Base-by-base conservation (phyloP, 495 filamentous ascomycete species). In the Xylaria bambusicola region DNA sequence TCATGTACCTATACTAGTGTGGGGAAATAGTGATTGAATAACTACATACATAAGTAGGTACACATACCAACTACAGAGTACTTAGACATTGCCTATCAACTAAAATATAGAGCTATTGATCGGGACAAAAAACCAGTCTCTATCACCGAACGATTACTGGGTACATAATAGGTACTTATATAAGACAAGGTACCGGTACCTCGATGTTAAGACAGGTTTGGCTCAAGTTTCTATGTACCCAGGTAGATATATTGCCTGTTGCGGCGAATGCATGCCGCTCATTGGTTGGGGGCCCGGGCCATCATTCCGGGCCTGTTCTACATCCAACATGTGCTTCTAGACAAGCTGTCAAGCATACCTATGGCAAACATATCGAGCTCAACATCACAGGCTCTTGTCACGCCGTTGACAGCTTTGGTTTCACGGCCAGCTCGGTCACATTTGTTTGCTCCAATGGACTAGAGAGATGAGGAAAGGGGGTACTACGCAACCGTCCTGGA, bases 281-380 rank as follows among this genome's bases (percentile, higher is more conserved):
- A 58, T 58, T 58, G 56, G 56, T 35, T 50, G 31, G 7, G 13
- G n/a, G 6, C 6, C n/a, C 46, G n/a, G n/a, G 41, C 13, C 41
- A 56, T 2, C 42, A 31, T 38, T 15, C 3, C 15, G 15, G 10
- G 29, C 10, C 36, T 33, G 31, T 15, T 9, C 35, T 21, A 21
- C 52, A 26, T 54, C 36, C 26, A 54, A 24, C 13, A 44, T 26
- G 24, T 31, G 17, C 38, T 21, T 21, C 8, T 20, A 15, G 36
- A 47, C 53, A 47, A 33, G 29, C 29, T 33, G 29, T 5, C 29
- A 33, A 10, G 29, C 5, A 33, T 5, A 10, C 29, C 5, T 5
- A 5, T 33, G 5, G 29, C 46, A 21, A 23, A 33, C 55, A 44
- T 40, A 20, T 42, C 15, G n/a, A 53, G 20, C 0, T 4, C 10